Percentiles rank a stretch among this genome's conserved stretches.
Conservation (phyloP, 2,329 filamentous ascomycete genomes). For the Phyllosticta citrichinensis region DNA sequence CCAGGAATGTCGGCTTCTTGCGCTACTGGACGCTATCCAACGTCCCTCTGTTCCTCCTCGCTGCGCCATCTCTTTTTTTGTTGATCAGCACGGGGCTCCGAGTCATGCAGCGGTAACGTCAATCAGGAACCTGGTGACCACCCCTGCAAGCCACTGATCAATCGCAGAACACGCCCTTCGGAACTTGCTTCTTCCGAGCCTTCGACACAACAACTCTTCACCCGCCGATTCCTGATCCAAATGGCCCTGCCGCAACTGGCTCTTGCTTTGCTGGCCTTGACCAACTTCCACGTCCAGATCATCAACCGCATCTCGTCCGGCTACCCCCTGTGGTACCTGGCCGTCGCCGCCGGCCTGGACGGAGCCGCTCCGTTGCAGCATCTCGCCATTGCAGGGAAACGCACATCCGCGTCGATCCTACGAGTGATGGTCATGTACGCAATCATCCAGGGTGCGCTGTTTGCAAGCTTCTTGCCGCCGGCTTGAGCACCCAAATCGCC, state of each 20-base stretch:
- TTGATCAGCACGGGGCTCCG: slow-evolving; percentile 33
- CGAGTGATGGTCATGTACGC: slow-evolving; percentile 58
- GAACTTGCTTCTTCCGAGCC: neutral
- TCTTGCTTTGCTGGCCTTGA: slow-evolving; percentile 61
- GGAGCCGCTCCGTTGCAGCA: neutral
- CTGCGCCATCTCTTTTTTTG: slow-evolving; percentile 63
- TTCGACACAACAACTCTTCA: neutral
- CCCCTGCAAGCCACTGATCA: neutral
- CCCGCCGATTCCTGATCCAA: slow-evolving; percentile 23
- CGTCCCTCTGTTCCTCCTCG: slow-evolving; percentile 76
- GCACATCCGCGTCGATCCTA: slow-evolving; percentile 7
- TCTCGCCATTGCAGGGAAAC: neutral
- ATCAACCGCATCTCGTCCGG: slow-evolving; percentile 81
- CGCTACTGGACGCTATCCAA: slow-evolving; percentile 86
- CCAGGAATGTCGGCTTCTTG: slow-evolving; percentile 77
- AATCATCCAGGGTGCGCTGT: slow-evolving; percentile 71
- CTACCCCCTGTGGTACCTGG: slow-evolving; percentile 84
- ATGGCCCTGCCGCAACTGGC: slow-evolving; percentile 64
- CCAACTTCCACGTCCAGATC: slow-evolving; percentile 87
- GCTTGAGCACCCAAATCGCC: slow-evolving; percentile 43
- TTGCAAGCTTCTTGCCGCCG: slow-evolving; percentile 83
- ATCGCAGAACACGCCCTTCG: neutral
- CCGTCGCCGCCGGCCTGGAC: slow-evolving; percentile 45
- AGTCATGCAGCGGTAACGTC: slow-evolving; percentile 1
- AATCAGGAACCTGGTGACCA: neutral